These are phyloP conservation scores for Tieghemiomyces parasiticus DNA, from an alignment of 192 early-diverging fungal genomes.

Conservation along the genomic window DNA sequence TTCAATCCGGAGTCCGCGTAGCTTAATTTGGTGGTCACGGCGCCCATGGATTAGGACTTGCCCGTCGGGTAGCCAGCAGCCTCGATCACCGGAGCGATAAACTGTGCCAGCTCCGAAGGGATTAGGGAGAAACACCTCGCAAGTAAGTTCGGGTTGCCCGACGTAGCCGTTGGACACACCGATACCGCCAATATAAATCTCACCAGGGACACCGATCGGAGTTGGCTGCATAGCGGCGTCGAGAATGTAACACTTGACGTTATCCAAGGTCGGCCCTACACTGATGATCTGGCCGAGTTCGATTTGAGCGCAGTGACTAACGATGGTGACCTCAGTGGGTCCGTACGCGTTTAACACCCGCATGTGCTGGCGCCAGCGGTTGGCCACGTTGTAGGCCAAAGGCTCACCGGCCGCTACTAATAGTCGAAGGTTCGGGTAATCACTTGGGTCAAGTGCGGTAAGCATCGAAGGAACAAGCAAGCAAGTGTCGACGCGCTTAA, in stretches of 20 bases:
- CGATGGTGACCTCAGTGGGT: neutral
- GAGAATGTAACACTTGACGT: neutral
- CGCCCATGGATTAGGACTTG: slow-evolving; percentile 40
- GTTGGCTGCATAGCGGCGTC: neutral
- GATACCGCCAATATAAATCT: slow-evolving; percentile 6
- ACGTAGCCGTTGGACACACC: slow-evolving; percentile 4
- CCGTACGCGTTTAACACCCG: slow-evolving; percentile 4
- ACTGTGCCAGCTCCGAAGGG: slow-evolving; percentile 15
- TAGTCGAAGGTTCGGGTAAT: neutral
- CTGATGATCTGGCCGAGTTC: neutral
- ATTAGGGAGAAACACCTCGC: slow-evolving; percentile 2
- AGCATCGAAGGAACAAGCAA: neutral
- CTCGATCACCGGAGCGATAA: slow-evolving; percentile 48
- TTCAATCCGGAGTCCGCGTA: slow-evolving; percentile 52
- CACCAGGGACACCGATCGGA: slow-evolving; percentile 1
- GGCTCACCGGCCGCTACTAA: neutral
- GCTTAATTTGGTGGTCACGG: slow-evolving; percentile 49
- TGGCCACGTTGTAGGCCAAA: neutral
- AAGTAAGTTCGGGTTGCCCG: slow-evolving; percentile 1
- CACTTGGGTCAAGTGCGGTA: neutral
- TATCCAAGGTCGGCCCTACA: neutral
- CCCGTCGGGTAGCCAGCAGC: slow-evolving; percentile 38
- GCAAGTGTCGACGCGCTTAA: neutral
- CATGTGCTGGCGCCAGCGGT: neutral
- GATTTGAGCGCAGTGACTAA: neutral